Evolutionary conservation across 495 filamentous ascomycete genomes (phyloP).

Genomic region (Friedmanniomyces simplex): DNA sequence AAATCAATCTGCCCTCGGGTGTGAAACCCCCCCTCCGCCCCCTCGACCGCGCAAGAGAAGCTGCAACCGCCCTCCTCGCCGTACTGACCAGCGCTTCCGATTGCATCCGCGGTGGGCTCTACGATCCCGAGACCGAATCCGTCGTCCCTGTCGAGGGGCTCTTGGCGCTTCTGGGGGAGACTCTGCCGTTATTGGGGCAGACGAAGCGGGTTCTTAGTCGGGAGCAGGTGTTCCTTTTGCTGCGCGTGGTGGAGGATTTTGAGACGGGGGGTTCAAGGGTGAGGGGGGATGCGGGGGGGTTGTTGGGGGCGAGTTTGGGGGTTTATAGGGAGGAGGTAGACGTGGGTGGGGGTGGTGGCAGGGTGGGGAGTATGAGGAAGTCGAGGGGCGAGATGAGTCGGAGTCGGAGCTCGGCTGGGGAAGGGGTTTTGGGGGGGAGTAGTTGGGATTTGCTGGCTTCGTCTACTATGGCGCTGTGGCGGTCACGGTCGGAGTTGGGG

Average conservation of each 20-base stretch:
- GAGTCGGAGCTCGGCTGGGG: neutral
- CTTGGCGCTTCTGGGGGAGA: slow-evolving; percentile 74
- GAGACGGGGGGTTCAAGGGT: slow-evolving; percentile 63
- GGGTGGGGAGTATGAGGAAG: slow-evolving; percentile 4
- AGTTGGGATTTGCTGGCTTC: slow-evolving; percentile 9
- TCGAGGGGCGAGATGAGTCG: slow-evolving; percentile 37
- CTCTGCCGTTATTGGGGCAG: slow-evolving; percentile 59
- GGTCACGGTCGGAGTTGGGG: too few relatives aligned
- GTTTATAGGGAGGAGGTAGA: slow-evolving; percentile 40
- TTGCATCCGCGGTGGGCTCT: slow-evolving; percentile 79
- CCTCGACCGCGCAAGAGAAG: slow-evolving; percentile 34
- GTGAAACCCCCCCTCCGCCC: slow-evolving; percentile 22
- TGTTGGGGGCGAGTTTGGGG: slow-evolving; percentile 51
- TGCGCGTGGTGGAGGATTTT: slow-evolving; percentile 74
- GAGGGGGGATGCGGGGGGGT: slow-evolving; percentile 57
- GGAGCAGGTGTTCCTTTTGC: slow-evolving; percentile 60
- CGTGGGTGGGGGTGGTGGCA: neutral
- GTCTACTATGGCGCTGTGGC: slow-evolving; percentile 25
- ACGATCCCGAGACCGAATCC: slow-evolving; percentile 63
- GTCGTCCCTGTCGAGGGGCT: slow-evolving; percentile 79
- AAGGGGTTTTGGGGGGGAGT: slow-evolving; percentile 4
- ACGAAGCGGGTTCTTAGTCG: slow-evolving; percentile 42
- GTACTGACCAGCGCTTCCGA: slow-evolving; percentile 75
- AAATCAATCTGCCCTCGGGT: too few relatives aligned
- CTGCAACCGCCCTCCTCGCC: slow-evolving; percentile 50